Conservation (phyloP, 2,329 filamentous ascomycete species). For the Fusarium anthophilum region DNA sequence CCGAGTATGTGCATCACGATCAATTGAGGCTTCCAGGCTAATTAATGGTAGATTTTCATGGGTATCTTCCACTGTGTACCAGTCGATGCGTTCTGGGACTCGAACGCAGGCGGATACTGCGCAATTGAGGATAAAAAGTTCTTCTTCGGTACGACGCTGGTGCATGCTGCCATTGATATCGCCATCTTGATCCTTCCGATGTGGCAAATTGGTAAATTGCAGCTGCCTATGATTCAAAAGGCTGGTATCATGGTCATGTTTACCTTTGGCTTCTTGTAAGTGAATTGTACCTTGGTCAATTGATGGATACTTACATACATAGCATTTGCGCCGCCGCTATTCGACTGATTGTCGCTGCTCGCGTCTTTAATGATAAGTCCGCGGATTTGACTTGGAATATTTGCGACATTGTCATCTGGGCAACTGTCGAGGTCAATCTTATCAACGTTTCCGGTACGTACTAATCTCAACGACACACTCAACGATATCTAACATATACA, state of each 20-base stretch:
- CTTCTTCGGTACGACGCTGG: constrained; percentile 46
- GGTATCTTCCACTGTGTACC: constrained; percentile 35
- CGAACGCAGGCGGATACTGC: background rate
- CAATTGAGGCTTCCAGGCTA: background rate
- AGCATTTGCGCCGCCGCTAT: constrained; percentile 38
- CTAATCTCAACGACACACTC: rapidly evolving
- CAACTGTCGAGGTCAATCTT: constrained; percentile 39
- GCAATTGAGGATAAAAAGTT: constrained; percentile 43
- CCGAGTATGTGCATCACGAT: constrained; percentile 8
- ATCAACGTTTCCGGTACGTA: constrained; percentile 36
- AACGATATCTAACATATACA: background rate
- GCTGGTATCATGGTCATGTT: constrained; percentile 44
- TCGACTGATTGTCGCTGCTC: constrained; percentile 30
- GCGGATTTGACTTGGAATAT: constrained; percentile 38
- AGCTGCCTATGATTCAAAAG: constrained; percentile 42
- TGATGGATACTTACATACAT: background rate
- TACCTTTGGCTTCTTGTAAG: constrained; percentile 45
- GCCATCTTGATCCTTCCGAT: constrained; percentile 45
- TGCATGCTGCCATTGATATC: constrained; percentile 46
- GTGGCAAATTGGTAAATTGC: constrained; percentile 44
- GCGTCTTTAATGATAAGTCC: constrained; percentile 21
- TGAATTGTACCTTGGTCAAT: background rate
- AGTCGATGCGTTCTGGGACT: constrained; percentile 31
- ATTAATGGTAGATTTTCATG: constrained; percentile 16
- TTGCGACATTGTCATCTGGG: constrained; percentile 38